phyloP scores from a whole-genome alignment of 805 yeast genomes.

The Hermanozyma aechmeae region DNA sequence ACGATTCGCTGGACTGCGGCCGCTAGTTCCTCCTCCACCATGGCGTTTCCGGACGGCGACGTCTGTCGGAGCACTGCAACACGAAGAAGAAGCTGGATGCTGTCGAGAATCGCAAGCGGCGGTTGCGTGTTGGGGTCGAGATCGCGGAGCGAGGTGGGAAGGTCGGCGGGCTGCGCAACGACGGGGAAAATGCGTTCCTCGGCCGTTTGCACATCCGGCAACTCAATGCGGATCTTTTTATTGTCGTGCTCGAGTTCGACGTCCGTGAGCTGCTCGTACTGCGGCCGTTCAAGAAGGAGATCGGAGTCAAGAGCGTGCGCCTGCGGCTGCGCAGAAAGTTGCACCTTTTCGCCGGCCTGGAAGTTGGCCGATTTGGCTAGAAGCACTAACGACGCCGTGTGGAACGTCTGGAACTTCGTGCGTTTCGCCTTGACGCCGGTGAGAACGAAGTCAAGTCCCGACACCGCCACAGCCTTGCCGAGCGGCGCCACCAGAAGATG shows the following conservation, averaged over 20 bases:
- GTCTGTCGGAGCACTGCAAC: constrained; percentile 54
- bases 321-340: too few relatives aligned
- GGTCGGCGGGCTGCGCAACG: constrained; percentile 50
- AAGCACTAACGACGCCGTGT: constrained; percentile 66
- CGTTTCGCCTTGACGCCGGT: constrained; percentile 87
- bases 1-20: constrained; percentile 71
- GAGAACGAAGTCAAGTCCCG: constrained; percentile 53
- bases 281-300: constrained; percentile 64
- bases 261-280: constrained; percentile 53
- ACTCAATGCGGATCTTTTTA: constrained; percentile 28
- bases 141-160: constrained; percentile 42
- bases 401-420: constrained; percentile 69
- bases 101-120: constrained; percentile 56
- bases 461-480: constrained; percentile 45
- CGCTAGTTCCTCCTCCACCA: constrained; percentile 75
- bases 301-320: constrained; percentile 53
- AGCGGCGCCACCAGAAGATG: constrained; percentile 48
- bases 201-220: constrained; percentile 12
- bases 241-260: constrained; percentile 25
- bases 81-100: constrained; percentile 64
- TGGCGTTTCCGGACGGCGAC: constrained; percentile 59
- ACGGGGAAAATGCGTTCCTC: constrained; percentile 47
- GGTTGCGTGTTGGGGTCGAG: constrained; percentile 85
- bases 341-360: constrained; percentile 12
- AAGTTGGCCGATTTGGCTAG: constrained; percentile 49